Evolutionary conservation across 257 asterid species (phyloP).

Genomic region (Petunia axillaris): DNA sequence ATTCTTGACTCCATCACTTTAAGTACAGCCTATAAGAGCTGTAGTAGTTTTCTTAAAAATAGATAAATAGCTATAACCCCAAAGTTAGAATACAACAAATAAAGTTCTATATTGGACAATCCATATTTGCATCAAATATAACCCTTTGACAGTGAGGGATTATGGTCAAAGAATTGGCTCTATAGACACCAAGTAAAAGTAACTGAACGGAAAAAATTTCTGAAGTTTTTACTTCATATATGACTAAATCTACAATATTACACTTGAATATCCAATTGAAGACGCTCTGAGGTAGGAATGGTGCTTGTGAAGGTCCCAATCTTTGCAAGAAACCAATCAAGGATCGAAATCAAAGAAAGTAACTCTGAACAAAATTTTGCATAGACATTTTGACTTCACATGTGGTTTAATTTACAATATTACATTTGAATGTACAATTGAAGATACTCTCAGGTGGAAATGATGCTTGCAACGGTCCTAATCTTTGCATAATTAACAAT

Average conservation of each 20-base stretch:
- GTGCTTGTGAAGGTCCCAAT: neutral
- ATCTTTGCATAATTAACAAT: neutral
- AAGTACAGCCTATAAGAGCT: neutral
- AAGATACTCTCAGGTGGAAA: slow-evolving; percentile 16
- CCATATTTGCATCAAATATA: neutral
- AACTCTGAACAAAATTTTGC: neutral
- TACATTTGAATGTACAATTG: slow-evolving; percentile 15
- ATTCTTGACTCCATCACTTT: too few relatives aligned
- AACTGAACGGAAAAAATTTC: neutral
- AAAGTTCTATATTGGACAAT: neutral
- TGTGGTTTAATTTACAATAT: neutral
- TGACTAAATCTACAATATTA: neutral
- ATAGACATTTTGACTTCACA: slow-evolving; percentile 16
- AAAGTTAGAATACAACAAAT: neutral
- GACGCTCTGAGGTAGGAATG: neutral
- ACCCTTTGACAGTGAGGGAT: neutral
- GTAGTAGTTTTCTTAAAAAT: neutral
- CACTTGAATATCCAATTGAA: neutral
- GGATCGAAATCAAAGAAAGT: slow-evolving; percentile 8
- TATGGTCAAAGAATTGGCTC: neutral
- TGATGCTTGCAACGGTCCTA: neutral
- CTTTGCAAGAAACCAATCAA: neutral
- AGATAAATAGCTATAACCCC: neutral
- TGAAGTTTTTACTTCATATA: neutral
- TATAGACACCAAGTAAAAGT: neutral